Percentiles rank a stretch among this genome's conserved stretches.
phyloP scores from a whole-genome alignment of 2,329 filamentous ascomycete species.

The Pseudopyricularia cyperi region DNA sequence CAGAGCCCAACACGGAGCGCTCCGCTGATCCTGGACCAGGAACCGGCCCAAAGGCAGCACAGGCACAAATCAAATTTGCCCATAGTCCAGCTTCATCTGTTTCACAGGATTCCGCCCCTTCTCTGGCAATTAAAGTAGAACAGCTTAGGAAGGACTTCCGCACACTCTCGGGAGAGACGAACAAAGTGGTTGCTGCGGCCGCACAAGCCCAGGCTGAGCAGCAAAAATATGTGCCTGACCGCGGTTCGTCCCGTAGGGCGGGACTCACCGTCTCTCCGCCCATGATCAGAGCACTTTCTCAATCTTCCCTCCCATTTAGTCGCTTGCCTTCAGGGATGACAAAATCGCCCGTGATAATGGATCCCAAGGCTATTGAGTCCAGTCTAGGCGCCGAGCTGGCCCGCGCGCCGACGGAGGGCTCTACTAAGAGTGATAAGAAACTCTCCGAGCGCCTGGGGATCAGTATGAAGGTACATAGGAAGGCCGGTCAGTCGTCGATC shows the following conservation, averaged over 20 bases:
- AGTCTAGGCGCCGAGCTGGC: background rate
- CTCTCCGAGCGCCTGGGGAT: conserved; percentile 61
- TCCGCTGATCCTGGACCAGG: background rate
- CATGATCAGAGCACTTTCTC: conserved; percentile 38
- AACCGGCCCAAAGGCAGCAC: background rate
- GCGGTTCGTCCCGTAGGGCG: conserved; percentile 25
- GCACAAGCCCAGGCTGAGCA: conserved; percentile 11
- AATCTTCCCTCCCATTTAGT: conserved; percentile 32
- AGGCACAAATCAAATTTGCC: background rate
- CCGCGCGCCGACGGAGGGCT: conserved; percentile 17
- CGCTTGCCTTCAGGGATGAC: conserved; percentile 30
- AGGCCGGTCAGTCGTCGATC: conserved; percentile 60
- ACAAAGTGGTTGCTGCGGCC: conserved; percentile 7
- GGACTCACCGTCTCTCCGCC: conserved; percentile 35
- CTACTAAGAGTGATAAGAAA: conserved; percentile 54
- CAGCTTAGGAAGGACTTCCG: conserved; percentile 38
- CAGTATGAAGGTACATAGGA: conserved; percentile 46
- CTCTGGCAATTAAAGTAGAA: conserved; percentile 33
- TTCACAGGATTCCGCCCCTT: conserved; percentile 4
- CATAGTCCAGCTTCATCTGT: background rate
- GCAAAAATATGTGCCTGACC: conserved; percentile 11
- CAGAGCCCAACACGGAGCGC: background rate
- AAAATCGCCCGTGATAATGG: conserved; percentile 24
- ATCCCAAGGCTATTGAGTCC: conserved; percentile 7
- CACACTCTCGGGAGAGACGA: conserved; percentile 17